Evolutionary conservation across 192 early-diverging fungal species (phyloP).

Genomic region (Radiomyces spectabilis): DNA sequence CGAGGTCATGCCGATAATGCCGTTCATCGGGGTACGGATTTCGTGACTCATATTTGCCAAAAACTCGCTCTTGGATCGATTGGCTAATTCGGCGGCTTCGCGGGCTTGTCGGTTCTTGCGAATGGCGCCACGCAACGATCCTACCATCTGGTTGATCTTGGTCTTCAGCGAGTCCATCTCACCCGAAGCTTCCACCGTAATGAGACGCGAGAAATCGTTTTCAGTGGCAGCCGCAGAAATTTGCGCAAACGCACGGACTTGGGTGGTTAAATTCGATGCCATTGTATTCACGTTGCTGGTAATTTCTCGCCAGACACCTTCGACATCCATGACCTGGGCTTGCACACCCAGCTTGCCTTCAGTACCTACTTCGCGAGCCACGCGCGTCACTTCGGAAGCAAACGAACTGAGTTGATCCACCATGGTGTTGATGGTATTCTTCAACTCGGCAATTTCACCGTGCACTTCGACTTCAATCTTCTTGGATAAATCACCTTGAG

Average conservation of each 20-base stretch:
- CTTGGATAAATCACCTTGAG: constrained; percentile 45
- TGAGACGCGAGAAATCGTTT: constrained; percentile 64
- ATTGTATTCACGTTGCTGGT: constrained; percentile 67
- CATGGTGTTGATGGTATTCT: constrained; percentile 64
- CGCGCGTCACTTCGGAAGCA: constrained; percentile 59
- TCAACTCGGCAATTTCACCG: constrained; percentile 63
- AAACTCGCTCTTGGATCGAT: constrained; percentile 70
- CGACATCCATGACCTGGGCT: constrained; percentile 45
- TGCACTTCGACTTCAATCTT: constrained; percentile 48
- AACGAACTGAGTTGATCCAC: constrained; percentile 51
- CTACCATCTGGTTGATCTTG: constrained; percentile 85
- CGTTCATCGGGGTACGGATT: constrained; percentile 79
- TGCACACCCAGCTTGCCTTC: constrained; percentile 56
- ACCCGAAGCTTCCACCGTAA: constrained; percentile 72
- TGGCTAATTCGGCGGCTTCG: constrained; percentile 75
- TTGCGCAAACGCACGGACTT: constrained; percentile 75
- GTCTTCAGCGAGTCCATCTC: constrained; percentile 81
- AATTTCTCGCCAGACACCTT: constrained; percentile 48
- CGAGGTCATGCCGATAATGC: constrained; percentile 70
- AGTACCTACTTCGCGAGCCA: constrained; percentile 66
- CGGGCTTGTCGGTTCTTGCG: constrained; percentile 72
- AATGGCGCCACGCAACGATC: constrained; percentile 65
- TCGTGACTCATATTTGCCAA: constrained; percentile 62
- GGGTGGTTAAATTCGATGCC: constrained; percentile 65
- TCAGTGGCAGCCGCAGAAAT: constrained; percentile 68